phyloP scores from a whole-genome alignment of 2,329 filamentous ascomycete species.

The Cladosporium sp. region DNA sequence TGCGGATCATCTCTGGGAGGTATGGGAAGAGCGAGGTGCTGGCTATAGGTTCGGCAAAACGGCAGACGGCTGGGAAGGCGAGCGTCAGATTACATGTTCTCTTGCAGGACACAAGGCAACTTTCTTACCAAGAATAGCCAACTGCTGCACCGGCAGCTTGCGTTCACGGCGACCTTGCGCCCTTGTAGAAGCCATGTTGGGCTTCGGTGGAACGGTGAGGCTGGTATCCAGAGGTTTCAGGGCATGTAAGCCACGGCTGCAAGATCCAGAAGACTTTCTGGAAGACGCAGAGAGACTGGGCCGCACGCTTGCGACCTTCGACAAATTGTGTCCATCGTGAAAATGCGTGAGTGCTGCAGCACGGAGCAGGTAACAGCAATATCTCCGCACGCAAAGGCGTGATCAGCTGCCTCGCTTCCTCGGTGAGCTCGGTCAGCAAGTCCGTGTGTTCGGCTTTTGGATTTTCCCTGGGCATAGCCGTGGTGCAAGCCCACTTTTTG shows the following conservation, averaged over 20 bases:
- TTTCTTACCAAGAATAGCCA: conserved; percentile 68
- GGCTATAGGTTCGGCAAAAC: conserved; percentile 76
- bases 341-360: background rate
- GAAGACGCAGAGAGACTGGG: too few species aligned
- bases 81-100: conserved; percentile 13
- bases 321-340: background rate
- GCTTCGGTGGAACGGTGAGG: background rate
- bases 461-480: too few species aligned
- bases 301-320: too few species aligned
- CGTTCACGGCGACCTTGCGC: conserved; percentile 24
- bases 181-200: conserved; percentile 15
- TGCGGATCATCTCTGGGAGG: conserved; percentile 82
- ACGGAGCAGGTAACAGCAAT: background rate
- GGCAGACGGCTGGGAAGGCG: conserved; percentile 56
- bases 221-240: background rate
- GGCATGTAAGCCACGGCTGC: background rate
- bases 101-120: conserved; percentile 33
- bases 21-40: conserved; percentile 75
- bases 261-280: background rate
- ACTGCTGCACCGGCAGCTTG: conserved; percentile 70
- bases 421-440: background rate
- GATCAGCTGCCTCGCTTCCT: background rate
- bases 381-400: background rate
- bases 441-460: background rate
- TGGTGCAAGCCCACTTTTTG: background rate